Percentiles rank a stretch among this genome's conserved stretches.
phyloP scores from a whole-genome alignment of 768 basidiomycete genomes.

The Suillus cothurnatus region DNA sequence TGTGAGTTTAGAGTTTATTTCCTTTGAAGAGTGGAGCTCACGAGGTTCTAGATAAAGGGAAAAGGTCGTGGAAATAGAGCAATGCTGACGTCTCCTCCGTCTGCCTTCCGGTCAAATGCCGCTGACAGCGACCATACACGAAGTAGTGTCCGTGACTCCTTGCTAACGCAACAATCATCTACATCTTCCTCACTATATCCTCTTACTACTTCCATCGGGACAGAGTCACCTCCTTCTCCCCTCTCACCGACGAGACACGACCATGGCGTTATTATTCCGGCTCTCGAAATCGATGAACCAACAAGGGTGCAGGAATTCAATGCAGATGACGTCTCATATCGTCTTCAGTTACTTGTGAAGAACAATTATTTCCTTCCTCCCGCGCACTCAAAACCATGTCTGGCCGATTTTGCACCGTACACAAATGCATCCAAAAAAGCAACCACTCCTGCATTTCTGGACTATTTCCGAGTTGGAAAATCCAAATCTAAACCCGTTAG shows the following conservation, averaged over 20 bases:
- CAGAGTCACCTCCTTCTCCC: conserved; percentile 64
- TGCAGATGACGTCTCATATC: conserved; percentile 83
- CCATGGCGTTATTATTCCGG: conserved; percentile 45
- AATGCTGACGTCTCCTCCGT: conserved; percentile 38
- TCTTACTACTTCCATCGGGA: conserved; percentile 64
- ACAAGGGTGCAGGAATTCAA: conserved; percentile 54
- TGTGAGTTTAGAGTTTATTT: background rate
- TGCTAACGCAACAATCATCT: conserved; percentile 63
- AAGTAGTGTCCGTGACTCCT: conserved; percentile 57
- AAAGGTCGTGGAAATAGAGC: conserved; percentile 36
- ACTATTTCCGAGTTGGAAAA: conserved; percentile 71
- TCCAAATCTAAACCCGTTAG: conserved; percentile 65
- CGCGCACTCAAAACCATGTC: conserved; percentile 80
- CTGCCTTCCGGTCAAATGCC: conserved; percentile 32
- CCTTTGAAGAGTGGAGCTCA: background rate
- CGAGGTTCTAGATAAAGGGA: conserved; percentile 33
- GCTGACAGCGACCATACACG: conserved; percentile 41
- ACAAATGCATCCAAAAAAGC: conserved; percentile 43
- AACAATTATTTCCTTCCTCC: conserved; percentile 91
- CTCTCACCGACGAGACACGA: conserved; percentile 51
- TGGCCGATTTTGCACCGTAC: conserved; percentile 58
- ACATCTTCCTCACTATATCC: conserved; percentile 82
- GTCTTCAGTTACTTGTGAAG: conserved; percentile 79
- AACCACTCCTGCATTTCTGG: conserved; percentile 55
- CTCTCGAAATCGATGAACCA: conserved; percentile 47